These are phyloP conservation scores for Monosporascus sp. DNA, from an alignment of 2,329 filamentous ascomycete species.

Conservation along the genomic window DNA sequence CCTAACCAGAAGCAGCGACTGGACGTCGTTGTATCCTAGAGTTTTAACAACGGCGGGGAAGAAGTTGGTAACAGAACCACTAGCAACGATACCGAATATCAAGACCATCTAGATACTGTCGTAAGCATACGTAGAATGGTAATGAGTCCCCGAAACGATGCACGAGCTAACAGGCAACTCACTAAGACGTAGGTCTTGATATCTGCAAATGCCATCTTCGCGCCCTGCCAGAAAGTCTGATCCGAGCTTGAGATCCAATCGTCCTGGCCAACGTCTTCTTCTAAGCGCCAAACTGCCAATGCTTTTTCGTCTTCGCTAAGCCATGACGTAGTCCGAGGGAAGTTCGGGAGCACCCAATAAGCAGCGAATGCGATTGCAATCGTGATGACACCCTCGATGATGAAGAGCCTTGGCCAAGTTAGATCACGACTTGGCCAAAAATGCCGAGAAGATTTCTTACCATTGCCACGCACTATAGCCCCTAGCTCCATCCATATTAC, in stretches of 20 bases:
- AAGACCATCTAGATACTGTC: slow-evolving; percentile 38
- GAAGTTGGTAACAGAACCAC: slow-evolving; percentile 60
- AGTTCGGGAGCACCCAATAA: slow-evolving; percentile 60
- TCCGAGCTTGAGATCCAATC: slow-evolving; percentile 54
- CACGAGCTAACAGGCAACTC: slow-evolving; percentile 12
- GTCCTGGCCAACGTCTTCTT: slow-evolving; percentile 60
- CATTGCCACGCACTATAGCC: slow-evolving; percentile 59
- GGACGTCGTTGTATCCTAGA: slow-evolving; percentile 55
- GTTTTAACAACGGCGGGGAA: slow-evolving; percentile 66
- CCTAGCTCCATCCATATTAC: slow-evolving; percentile 53
- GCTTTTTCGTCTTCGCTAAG: slow-evolving; percentile 50
- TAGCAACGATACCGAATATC: slow-evolving; percentile 51
- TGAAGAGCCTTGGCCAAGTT: slow-evolving; percentile 42
- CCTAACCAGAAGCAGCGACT: slow-evolving; percentile 48
- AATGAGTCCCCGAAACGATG: neutral
- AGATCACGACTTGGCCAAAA: neutral
- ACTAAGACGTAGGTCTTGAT: slow-evolving; percentile 56
- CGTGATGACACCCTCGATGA: slow-evolving; percentile 64
- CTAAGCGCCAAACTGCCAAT: slow-evolving; percentile 54
- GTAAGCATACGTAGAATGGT: slow-evolving; percentile 3
- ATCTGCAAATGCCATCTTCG: slow-evolving; percentile 50
- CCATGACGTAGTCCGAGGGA: slow-evolving; percentile 56
- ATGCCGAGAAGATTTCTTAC: slow-evolving; percentile 14
- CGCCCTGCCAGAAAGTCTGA: slow-evolving; percentile 50
- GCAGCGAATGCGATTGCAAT: slow-evolving; percentile 52